A percentile compares a stretch with the other conserved stretches of the same genome.
Evolutionary conservation across 2,329 filamentous ascomycete genomes (phyloP).

Genomic region (Fonsecaea pedrosoi): DNA sequence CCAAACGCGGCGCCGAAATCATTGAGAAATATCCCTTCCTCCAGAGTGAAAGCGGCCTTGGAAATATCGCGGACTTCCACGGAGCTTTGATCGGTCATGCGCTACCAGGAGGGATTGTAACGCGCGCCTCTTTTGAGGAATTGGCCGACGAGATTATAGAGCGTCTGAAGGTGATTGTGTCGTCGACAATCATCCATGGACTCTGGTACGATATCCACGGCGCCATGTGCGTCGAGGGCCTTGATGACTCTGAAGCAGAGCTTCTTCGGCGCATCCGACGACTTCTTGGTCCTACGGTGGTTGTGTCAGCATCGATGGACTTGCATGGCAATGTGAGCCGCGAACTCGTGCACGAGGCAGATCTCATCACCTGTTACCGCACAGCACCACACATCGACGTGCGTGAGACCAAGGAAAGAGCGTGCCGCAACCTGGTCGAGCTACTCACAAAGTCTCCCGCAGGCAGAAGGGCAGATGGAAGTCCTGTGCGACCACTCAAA

Average conservation of each 20-base stretch:
- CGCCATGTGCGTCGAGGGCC: slow-evolving; percentile 19
- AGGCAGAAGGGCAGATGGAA: not conserved
- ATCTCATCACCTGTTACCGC: slow-evolving; percentile 18
- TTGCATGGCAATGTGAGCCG: slow-evolving; percentile 22
- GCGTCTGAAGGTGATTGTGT: slow-evolving; percentile 1
- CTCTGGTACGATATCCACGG: slow-evolving; percentile 22
- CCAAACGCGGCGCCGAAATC: slow-evolving; percentile 16
- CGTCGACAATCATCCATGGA: slow-evolving; percentile 10
- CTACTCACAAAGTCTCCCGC: not conserved
- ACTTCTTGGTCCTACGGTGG: slow-evolving; percentile 7
- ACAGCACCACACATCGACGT: slow-evolving; percentile 17
- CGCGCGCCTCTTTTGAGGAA: slow-evolving; percentile 11
- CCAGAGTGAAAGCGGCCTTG: not conserved
- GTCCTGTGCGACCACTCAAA: slow-evolving; percentile 1
- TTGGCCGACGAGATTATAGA: slow-evolving; percentile 10
- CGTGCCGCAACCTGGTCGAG: slow-evolving; percentile 16
- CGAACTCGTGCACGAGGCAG: slow-evolving; percentile 15
- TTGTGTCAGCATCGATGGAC: slow-evolving; percentile 21
- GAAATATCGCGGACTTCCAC: slow-evolving; percentile 1
- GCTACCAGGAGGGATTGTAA: slow-evolving; percentile 17
- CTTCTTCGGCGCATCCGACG: slow-evolving; percentile 15
- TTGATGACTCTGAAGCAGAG: slow-evolving; percentile 15
- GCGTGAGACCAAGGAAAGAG: slow-evolving; percentile 14
- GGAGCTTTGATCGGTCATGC: slow-evolving; percentile 17
- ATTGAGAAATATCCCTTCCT: slow-evolving; percentile 9